A percentile compares a stretch with the other conserved stretches of the same genome.
phyloP scores from a whole-genome alignment of 2,329 filamentous ascomycete species.

The Stachybotrys chartarum region DNA sequence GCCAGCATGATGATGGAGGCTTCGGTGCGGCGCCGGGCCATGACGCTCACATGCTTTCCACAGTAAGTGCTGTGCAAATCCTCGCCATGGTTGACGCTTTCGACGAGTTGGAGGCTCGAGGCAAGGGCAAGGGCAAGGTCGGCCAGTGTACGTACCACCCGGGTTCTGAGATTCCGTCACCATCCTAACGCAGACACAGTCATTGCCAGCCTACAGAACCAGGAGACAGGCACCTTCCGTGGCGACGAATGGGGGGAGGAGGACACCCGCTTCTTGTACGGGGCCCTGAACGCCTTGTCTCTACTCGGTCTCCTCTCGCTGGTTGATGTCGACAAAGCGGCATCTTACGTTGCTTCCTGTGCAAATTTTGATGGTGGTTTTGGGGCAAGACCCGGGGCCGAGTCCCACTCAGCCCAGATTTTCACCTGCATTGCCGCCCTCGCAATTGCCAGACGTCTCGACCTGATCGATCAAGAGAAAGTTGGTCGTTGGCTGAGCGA shows the following conservation, averaged over 20 bases:
- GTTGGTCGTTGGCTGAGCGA: constrained; percentile 89
- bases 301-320: constrained; percentile 67
- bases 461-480: constrained; percentile 75
- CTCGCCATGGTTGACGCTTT: constrained; percentile 80
- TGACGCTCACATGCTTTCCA: constrained; percentile 94
- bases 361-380: constrained; percentile 94
- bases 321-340: constrained; percentile 73
- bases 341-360: constrained; percentile 72
- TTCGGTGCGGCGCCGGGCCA: constrained; percentile 93
- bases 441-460: constrained; percentile 72
- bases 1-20: constrained; percentile 79
- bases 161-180: not conserved
- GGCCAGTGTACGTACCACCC: constrained; percentile 61
- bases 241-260: constrained; percentile 96
- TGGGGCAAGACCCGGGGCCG: constrained; percentile 80
- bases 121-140: constrained; percentile 60
- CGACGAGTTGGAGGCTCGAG: constrained; percentile 67
- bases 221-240: constrained; percentile 75
- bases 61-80: constrained; percentile 90
- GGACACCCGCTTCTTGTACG: constrained; percentile 91
- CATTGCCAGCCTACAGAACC: constrained; percentile 77
- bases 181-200: constrained; percentile 33
- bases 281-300: constrained; percentile 82
- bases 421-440: constrained; percentile 90
- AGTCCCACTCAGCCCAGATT: constrained; percentile 92